Conservation (phyloP, 1,284 basidiomycete species). For the Acaromyces ingoldii region DNA sequence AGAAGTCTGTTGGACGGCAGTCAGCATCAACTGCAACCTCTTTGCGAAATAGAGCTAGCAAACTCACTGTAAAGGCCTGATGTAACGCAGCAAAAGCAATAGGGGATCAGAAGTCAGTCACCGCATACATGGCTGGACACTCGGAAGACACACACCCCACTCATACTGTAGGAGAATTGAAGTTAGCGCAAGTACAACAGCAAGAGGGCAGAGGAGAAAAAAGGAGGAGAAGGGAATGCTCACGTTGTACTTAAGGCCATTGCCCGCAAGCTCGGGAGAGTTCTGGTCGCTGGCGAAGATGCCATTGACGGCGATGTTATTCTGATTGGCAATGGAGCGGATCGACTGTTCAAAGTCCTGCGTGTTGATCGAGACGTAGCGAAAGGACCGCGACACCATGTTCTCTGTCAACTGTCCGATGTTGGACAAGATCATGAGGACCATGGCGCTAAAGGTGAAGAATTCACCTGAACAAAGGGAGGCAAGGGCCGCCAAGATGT, state of each 20-base stretch:
- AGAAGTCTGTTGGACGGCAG: slow-evolving; percentile 17
- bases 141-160: slow-evolving; percentile 21
- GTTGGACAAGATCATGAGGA: slow-evolving; percentile 32
- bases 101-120: too few species aligned
- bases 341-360: slow-evolving; percentile 19
- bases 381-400: slow-evolving; percentile 46
- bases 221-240: background rate
- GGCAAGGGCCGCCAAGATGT: slow-evolving; percentile 13
- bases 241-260: slow-evolving; percentile 21
- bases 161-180: slow-evolving; percentile 16
- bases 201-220: background rate
- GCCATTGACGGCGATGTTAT: slow-evolving; percentile 5
- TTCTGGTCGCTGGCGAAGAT: slow-evolving; percentile 29
- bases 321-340: slow-evolving; percentile 2
- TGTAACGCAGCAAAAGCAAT: too few species aligned
- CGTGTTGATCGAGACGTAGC: slow-evolving; percentile 27
- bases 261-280: slow-evolving; percentile 13
- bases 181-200: slow-evolving; percentile 1
- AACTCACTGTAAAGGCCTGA: slow-evolving; percentile 34
- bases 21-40: too few species aligned
- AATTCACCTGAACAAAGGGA: slow-evolving; percentile 37
- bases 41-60: background rate
- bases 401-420: slow-evolving; percentile 45
- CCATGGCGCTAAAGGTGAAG: slow-evolving; percentile 43
- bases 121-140: too few species aligned